Base-by-base conservation (phyloP, 768 basidiomycete species). In the Mycena alexandri region DNA sequence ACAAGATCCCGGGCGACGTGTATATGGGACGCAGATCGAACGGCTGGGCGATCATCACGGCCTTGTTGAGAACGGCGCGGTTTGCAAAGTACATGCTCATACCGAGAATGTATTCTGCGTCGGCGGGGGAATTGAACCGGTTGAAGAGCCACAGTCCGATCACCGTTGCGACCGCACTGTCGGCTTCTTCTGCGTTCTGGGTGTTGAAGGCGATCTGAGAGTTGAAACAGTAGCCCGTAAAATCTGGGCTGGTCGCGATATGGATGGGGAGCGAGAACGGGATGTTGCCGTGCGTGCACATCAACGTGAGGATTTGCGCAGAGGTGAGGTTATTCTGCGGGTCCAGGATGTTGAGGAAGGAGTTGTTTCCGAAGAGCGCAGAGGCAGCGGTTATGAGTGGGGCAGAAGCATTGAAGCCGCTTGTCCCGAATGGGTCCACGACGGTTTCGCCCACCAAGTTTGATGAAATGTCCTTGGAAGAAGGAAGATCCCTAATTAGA, bases 291-390 rank as follows among this genome's bases (percentile, higher is more conserved):
- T 55, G 36, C 24, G 38, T 13, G 54, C 54, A 55, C 36, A 55
- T 38, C n/a, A 41, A 13, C n/a, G 36, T 25, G 38, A 55, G 41
- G 36, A 41, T 21, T 22, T 55, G 54, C 12, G 36, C 24, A 14
- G 54, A 36, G 34, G 54, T 55, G 38, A 55, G 38, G 38, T 55
- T 55, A 12, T 38, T 41, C 22, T 22, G 36, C n/a, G 54, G 54
- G 41, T 55, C 54, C n/a, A n/a, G 19, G 29, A 55, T 55, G 54
- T 55, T 55, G 21, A 55, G 38, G 54, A 55, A 55, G 54, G 54
- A 55, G 38, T 42, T 41, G 54, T 55, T 55, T 13, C 54, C 54
- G 54, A 55, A 55, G 12, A 55, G 54, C 21, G 38, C 54, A 5
- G 54, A 55, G 36, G 54, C 54, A 8, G 36, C 38, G 38, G 54